Evolutionary conservation across 2,329 filamentous ascomycete species (phyloP), one percentile per base, ranked within the genome.

Genomic region (Colletotrichum nymphaeae): DNA sequence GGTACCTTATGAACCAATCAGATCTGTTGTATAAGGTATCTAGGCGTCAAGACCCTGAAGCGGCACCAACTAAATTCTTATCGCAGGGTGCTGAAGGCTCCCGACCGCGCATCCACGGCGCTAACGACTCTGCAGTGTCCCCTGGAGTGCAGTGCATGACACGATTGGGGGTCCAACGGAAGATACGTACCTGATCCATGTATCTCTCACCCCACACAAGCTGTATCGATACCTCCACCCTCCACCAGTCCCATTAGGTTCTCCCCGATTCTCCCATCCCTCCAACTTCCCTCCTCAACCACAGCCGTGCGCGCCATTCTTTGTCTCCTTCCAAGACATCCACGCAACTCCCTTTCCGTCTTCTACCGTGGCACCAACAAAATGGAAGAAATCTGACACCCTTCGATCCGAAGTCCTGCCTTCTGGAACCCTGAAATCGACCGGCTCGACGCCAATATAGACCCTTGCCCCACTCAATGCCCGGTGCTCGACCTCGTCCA

Each of bases 381-480:
- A 69, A 58, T 30, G 26, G n/a, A 64, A 60, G 16, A 73, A 62
- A 65, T 67, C 53, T 37, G 56, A 32, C 16, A 26, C 26, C 22
- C 52, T 14, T 28, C 16, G 11, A 26, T 35, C 37, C 42, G 22
- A 30, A 57, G 63, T 32, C 16, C 58, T 52, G 46, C 52, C 52
- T 63, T 69, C 46, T 71, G 64, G 64, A 68, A 42, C 37, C 69
- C 69, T 63, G 58, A 58, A 63, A 72, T 55, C 65, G 66, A 49
- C 67, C 35, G 55, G 60, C 26, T 62, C 16, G 37, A 52, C 55
- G 70, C 70, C 70, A 66, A 73, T 5, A 1, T 60, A 53, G 55
- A 66, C 70, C 67, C 70, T 24, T 62, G 67, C 62, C 55, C 67
- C 56, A 49, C 60, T 55, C 60, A 30, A 42, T 7, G 37, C 22